Conservation (phyloP, 169 alveolate genomes). For the Plasmodium ovale region DNA sequence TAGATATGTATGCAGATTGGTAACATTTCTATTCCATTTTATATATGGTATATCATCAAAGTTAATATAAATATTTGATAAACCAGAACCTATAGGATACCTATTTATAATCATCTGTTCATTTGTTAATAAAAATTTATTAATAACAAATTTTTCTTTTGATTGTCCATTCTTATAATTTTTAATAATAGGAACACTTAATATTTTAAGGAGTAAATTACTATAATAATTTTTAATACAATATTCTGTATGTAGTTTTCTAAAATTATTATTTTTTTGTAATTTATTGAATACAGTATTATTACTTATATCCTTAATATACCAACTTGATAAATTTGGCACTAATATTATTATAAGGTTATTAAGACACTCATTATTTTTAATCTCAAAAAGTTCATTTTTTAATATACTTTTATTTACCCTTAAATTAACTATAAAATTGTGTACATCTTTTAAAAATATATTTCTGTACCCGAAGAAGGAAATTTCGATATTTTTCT, state of each 20-base stretch:
- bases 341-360: slow-evolving; percentile 42
- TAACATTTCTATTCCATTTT: slow-evolving; percentile 7
- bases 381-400: slow-evolving; percentile 52
- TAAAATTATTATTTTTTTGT: slow-evolving; percentile 55
- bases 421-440: slow-evolving; percentile 53
- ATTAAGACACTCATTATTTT: slow-evolving; percentile 33
- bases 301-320: slow-evolving; percentile 37
- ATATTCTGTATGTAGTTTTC: slow-evolving; percentile 47
- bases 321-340: slow-evolving; percentile 45
- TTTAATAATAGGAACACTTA: slow-evolving; percentile 33
- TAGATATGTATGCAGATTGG: slow-evolving; percentile 14
- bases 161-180: background rate
- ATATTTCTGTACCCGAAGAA: slow-evolving; percentile 35
- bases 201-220: slow-evolving; percentile 34
- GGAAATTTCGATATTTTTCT: slow-evolving; percentile 3
- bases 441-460: slow-evolving; percentile 58
- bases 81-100: slow-evolving; percentile 22
- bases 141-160: background rate
- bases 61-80: slow-evolving; percentile 16
- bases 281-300: slow-evolving; percentile 48
- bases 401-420: slow-evolving; percentile 4
- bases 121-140: slow-evolving; percentile 36
- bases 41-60: slow-evolving; percentile 23
- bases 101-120: slow-evolving; percentile 41
- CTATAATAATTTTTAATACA: slow-evolving; percentile 33